A percentile compares a stretch with the other conserved stretches of the same genome.
Conservation (phyloP, 208 protist genomes). For the Leishmania turanica region DNA sequence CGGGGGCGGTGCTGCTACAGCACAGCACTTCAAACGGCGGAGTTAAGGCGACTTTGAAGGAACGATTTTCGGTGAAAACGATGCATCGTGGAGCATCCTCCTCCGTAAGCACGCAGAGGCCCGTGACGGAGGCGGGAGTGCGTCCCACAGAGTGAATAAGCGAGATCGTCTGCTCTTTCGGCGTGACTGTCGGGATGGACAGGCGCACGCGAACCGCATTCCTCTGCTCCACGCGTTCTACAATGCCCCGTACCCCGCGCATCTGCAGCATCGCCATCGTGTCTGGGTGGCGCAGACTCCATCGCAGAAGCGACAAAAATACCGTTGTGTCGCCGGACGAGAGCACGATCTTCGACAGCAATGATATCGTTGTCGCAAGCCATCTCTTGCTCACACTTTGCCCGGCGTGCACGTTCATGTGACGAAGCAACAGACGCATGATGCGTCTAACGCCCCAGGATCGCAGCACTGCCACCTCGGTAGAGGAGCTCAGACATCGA, state of each 20-base stretch:
- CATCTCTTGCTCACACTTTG: slow-evolving; percentile 33
- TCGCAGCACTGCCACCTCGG: slow-evolving; percentile 35
- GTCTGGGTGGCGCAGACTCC: slow-evolving; percentile 43
- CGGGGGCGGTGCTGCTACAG: slow-evolving; percentile 26
- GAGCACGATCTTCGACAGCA: slow-evolving; percentile 72
- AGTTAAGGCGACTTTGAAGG: slow-evolving; percentile 29
- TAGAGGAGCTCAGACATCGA: slow-evolving; percentile 41
- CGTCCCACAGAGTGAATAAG: slow-evolving; percentile 40
- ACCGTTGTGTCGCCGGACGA: slow-evolving; percentile 52
- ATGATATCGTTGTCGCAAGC: slow-evolving; percentile 42
- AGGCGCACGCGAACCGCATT: slow-evolving; percentile 48
- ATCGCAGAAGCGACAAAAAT: slow-evolving; percentile 60
- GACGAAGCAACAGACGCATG: slow-evolving; percentile 51
- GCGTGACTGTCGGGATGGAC: slow-evolving; percentile 36
- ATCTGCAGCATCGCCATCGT: slow-evolving; percentile 24
- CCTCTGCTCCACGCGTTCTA: slow-evolving; percentile 47
- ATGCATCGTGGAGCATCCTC: slow-evolving; percentile 30
- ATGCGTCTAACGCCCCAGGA: slow-evolving; percentile 76
- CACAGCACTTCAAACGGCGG: slow-evolving; percentile 29
- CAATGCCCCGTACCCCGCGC: slow-evolving; percentile 32
- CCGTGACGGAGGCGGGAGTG: slow-evolving; percentile 24
- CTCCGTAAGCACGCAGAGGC: slow-evolving; percentile 34
- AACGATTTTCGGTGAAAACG: slow-evolving; percentile 36
- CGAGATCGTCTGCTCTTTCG: slow-evolving; percentile 50
- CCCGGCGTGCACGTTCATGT: slow-evolving; percentile 39